These are phyloP conservation scores for Tolypocladium pustulatum DNA, from an alignment of 2,329 filamentous ascomycete genomes.

Conservation along the genomic window DNA sequence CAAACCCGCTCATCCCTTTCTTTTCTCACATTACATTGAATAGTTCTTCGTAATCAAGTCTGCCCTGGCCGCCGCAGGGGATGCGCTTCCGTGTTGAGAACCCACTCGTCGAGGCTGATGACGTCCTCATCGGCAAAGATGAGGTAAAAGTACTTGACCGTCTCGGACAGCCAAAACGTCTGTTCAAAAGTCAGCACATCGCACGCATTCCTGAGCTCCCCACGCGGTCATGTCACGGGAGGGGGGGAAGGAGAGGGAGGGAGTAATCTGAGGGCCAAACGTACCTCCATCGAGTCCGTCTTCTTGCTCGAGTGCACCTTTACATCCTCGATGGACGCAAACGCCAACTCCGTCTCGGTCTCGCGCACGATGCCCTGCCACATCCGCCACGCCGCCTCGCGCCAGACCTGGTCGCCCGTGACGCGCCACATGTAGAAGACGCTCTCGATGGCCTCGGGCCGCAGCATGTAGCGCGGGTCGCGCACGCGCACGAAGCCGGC, in stretches of 20 bases:
- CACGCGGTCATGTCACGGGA: background rate
- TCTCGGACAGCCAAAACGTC: constrained; percentile 67
- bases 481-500: constrained; percentile 48
- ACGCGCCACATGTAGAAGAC: constrained; percentile 41
- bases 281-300: constrained; percentile 53
- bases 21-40: too few relatives aligned
- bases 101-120: constrained; percentile 60
- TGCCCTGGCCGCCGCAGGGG: constrained; percentile 27
- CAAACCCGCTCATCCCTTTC: too few relatives aligned
- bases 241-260: background rate
- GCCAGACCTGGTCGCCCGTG: constrained; percentile 32
- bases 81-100: constrained; percentile 51
- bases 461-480: constrained; percentile 31
- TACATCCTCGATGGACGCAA: constrained; percentile 30
- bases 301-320: constrained; percentile 17
- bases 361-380: constrained; percentile 30
- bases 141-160: constrained; percentile 68
- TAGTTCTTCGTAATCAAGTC: background rate
- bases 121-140: constrained; percentile 55
- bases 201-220: background rate
- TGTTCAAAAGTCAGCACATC: constrained; percentile 8
- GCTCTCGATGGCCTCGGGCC: constrained; percentile 42
- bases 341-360: constrained; percentile 32
- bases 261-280: too few relatives aligned
- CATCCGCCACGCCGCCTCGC: constrained; percentile 37